Conservation (phyloP, 805 yeast species). For the Lipomyces kockii region DNA sequence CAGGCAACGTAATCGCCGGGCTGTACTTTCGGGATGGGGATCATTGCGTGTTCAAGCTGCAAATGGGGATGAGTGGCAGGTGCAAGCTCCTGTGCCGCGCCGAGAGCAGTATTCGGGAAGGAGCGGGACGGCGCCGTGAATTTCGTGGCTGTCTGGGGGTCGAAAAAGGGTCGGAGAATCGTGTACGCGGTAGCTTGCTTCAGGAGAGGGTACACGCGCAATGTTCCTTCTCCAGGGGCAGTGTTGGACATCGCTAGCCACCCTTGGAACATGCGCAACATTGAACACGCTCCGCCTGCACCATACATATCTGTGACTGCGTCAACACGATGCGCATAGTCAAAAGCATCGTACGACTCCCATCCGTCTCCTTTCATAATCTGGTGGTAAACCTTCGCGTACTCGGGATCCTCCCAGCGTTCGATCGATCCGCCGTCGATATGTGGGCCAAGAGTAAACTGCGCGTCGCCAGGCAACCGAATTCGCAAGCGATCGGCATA, state of each 20-base stretch:
- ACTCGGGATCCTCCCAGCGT: constrained; percentile 53
- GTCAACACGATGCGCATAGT: constrained; percentile 45
- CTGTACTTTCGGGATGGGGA: constrained; percentile 48
- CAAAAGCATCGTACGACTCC: constrained; percentile 53
- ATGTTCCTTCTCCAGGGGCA: constrained; percentile 50
- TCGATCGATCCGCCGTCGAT: constrained; percentile 53
- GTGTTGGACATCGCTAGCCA: constrained; percentile 51
- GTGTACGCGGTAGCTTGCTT: constrained; percentile 49
- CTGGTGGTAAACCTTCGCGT: constrained; percentile 47
- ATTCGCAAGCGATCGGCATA: constrained; percentile 54
- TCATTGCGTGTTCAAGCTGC: constrained; percentile 44
- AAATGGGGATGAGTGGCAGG: constrained; percentile 48
- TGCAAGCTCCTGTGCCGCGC: constrained; percentile 47
- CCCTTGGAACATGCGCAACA: constrained; percentile 53
- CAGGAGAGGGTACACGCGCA: constrained; percentile 48
- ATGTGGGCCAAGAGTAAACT: constrained; percentile 48
- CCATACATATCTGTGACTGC: constrained; percentile 48
- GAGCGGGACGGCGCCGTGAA: constrained; percentile 13
- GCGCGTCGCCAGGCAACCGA: constrained; percentile 48
- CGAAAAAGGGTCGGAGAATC: constrained; percentile 48
- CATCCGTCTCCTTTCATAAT: constrained; percentile 49
- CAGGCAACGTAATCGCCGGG: constrained; percentile 53
- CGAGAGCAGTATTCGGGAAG: constrained; percentile 31
- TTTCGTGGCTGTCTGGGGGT: background rate
- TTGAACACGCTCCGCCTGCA: constrained; percentile 43